Conservation (phyloP, 768 basidiomycete species). For the Podaxis sp. region DNA sequence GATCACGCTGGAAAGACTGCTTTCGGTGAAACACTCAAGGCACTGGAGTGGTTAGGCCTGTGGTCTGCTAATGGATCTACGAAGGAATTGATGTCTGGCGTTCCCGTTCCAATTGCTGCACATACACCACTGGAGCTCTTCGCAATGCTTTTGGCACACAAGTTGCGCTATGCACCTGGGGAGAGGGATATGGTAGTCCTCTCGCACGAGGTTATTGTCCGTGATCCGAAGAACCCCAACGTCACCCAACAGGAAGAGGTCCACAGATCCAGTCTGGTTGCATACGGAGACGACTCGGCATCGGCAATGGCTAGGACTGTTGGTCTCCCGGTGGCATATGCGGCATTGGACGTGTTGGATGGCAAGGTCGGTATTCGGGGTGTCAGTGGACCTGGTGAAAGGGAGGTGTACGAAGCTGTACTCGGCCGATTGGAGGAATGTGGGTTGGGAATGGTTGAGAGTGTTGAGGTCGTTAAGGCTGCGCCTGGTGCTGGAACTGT, state of each 20-base stretch:
- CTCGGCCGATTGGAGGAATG: constrained; percentile 59
- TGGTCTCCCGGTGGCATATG: constrained; percentile 84
- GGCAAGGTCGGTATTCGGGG: constrained; percentile 53
- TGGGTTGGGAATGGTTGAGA: constrained; percentile 50
- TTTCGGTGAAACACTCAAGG: background rate
- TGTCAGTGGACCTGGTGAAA: constrained; percentile 65
- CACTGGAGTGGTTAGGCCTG: constrained; percentile 10
- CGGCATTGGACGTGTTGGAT: constrained; percentile 68
- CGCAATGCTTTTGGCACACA: constrained; percentile 66
- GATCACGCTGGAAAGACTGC: background rate
- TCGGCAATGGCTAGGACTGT: constrained; percentile 93
- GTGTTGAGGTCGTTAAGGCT: constrained; percentile 1
- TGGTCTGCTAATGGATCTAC: background rate
- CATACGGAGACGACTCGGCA: constrained; percentile 47
- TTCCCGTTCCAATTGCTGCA: background rate
- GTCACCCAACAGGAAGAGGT: constrained; percentile 37
- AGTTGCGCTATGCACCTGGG: constrained; percentile 60
- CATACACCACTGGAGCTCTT: constrained; percentile 70
- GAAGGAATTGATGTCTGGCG: background rate
- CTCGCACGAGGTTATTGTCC: constrained; percentile 74
- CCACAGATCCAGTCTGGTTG: constrained; percentile 64
- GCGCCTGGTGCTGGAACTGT: constrained; percentile 11
- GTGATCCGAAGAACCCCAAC: constrained; percentile 12
- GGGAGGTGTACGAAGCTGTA: constrained; percentile 54
- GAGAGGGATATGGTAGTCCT: constrained; percentile 90